Conservation (phyloP, 2,329 filamentous ascomycete species). For the Aspergillus clavatus region DNA sequence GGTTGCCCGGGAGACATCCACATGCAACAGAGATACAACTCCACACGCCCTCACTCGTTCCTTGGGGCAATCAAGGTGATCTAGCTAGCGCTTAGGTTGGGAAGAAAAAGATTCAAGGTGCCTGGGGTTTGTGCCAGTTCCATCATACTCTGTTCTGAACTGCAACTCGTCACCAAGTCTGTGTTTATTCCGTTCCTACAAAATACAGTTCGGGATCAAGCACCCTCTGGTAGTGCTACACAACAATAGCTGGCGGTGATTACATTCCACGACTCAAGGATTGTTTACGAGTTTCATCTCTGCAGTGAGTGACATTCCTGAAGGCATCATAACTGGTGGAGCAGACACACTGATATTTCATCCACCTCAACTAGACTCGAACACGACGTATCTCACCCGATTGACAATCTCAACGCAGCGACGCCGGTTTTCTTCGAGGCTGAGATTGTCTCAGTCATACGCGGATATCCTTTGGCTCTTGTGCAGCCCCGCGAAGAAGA, state of each 20-base stretch:
- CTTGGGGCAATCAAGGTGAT: neutral
- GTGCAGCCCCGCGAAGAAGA: too few relatives aligned
- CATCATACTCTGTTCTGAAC: neutral
- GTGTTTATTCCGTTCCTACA: neutral
- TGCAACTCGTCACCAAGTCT: neutral
- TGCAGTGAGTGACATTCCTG: neutral
- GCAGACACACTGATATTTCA: neutral
- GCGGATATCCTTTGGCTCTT: too few relatives aligned
- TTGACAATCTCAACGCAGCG: neutral
- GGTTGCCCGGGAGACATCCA: neutral
- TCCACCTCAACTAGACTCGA: neutral
- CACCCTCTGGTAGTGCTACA: too few relatives aligned
- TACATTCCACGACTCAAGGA: neutral
- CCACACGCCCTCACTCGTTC: neutral
- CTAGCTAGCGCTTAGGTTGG: neutral
- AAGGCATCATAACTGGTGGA: neutral
- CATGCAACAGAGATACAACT: neutral
- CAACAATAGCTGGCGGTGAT: neutral
- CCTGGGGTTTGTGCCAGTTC: neutral
- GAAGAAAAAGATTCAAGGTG: neutral
- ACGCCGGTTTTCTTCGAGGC: neutral
- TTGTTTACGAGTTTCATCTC: neutral
- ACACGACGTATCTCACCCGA: neutral
- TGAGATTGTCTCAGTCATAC: conserved; percentile 3
- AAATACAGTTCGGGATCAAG: too few relatives aligned